Evolutionary conservation across 768 basidiomycete species (phyloP), one percentile per base, ranked within the genome.

Genomic region (Xerocomellus dryophilus): DNA sequence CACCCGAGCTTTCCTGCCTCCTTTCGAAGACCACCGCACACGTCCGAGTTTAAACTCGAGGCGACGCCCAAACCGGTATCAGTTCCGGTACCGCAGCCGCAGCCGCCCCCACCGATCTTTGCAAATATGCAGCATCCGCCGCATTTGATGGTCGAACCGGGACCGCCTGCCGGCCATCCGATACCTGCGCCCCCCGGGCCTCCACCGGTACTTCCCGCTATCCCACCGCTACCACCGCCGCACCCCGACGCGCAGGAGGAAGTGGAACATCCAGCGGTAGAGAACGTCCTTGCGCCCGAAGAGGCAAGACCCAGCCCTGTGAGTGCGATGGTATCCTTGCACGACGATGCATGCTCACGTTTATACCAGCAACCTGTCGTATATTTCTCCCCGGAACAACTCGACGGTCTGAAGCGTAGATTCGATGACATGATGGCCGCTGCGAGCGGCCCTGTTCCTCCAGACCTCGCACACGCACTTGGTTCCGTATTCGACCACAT

Each of bases 401-500:
- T 70, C 10, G 58, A 60, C 3, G 67, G 66, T 35, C 47, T 70
- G 23, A 71, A 65, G 44, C 64, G 64, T 29, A 68, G 64, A 38
- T 70, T 70, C 17, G 70, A 71, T 0, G 56, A 64, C 21, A 66
- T 70, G 66, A 70, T 70, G 64, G 38, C 20, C 7, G 66, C 62
- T 9, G 69, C 69, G 18, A 64, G 60, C 38, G 70, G 69, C 1
- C 68, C 69, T 1, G 66, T 71, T 4, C 39, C 67, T 15, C 69
- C 68, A 7, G 64, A 70, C 0, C 61, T 71, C 18, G 69, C 69
- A 10, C 68, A 64, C n/a, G 64, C 62, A 4, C 59, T 70, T 10
- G 70, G 68, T 10, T 61, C 70, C 12, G 70, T 70, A 14, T 71
- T 70, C 25, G 66, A 71, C 44, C 69, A 70, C 31, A 70, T 70